A percentile compares a stretch with the other conserved stretches of the same genome.
phyloP scores from a whole-genome alignment of 306 rosid species.

The Clitoria ternatea region DNA sequence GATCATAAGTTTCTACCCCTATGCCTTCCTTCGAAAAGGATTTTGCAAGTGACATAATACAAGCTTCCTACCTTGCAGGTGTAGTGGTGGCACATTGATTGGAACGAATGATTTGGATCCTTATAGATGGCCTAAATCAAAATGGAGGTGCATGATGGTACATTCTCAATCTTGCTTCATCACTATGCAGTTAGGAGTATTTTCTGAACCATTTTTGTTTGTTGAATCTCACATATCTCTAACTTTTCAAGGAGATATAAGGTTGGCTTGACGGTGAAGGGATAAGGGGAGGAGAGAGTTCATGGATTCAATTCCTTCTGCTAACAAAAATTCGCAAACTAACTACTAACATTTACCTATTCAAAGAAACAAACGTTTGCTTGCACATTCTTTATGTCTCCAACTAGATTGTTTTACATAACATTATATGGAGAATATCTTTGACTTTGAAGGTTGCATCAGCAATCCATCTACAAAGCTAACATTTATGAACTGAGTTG shows the following conservation, averaged over 20 bases:
- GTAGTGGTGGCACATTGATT: slow-evolving; percentile 73
- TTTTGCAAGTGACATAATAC: slow-evolving; percentile 21
- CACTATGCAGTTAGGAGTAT: background rate
- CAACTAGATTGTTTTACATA: background rate
- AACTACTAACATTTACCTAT: too few relatives aligned
- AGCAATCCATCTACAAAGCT: background rate
- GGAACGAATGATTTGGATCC: slow-evolving; percentile 85
- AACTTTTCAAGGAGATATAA: background rate
- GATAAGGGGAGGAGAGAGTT: too few relatives aligned
- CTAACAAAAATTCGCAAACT: too few relatives aligned
- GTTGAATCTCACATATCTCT: slow-evolving; percentile 1
- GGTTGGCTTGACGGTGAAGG: too few relatives aligned
- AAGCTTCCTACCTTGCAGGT: slow-evolving; percentile 49
- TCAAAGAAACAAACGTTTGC: too few relatives aligned
- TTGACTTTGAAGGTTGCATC: background rate
- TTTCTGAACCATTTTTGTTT: too few relatives aligned
- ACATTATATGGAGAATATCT: background rate
- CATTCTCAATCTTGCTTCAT: slow-evolving; percentile 26
- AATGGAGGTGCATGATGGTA: slow-evolving; percentile 98
- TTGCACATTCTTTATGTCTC: slow-evolving; percentile 1
- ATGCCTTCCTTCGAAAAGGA: background rate
- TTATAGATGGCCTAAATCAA: slow-evolving; percentile 89
- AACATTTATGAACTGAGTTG: slow-evolving; percentile 1
- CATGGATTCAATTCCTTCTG: too few relatives aligned
- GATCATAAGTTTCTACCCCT: background rate